Base-by-base conservation (phyloP, 805 yeast genomes). In the Ogataea nonfermentans region DNA sequence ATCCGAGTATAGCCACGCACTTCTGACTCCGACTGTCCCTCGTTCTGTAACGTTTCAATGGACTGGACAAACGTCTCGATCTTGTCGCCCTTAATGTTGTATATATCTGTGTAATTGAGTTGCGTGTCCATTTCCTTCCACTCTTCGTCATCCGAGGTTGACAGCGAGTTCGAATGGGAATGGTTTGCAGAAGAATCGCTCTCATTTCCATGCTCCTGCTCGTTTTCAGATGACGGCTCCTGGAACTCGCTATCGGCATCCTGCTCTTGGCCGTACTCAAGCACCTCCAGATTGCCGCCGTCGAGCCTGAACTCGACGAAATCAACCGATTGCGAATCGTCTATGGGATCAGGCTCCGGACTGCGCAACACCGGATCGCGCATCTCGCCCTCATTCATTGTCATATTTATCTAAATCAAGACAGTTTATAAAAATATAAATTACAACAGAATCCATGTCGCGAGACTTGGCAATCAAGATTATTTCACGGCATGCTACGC, bases 121-220 rank as follows among this genome's bases (percentile, higher is more conserved):
- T 87, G 81, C 0, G 91, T 80, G 29, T 84, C 83, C 87, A 93
- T 89, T 12, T 84, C 78, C 55, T 84, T 81, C 99, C 99, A 93
- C 20, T 73, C 81, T 10, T 69, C 74, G 24, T 71, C 76, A 12
- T 67, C 73, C 15, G 41, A 37, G 7, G 41, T 30, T 8, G 22
- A 19, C 8, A 19, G 8, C 8, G 22, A 19, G 22, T 19, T 19
- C 8, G 39, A 37, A 3, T 45, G 28, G 11, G 43, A 27, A 11
- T 24, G 30, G 15, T 32, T 16, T 23, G 32, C 35, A 9, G 23
- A 30, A 6, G 15, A 17, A 9, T 31, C 35, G 16, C 6, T 16
- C 15, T 15, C 29, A 10, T 19, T 37, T 12, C 10, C 20, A 9
- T n/a, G 12, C 6, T 20, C 30, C n/a, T 10, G 6, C 2, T 12